A percentile compares a stretch with the other conserved stretches of the same genome.
Conservation (phyloP, 1,139 yeast species). For the Yamadazyma triangularis region DNA sequence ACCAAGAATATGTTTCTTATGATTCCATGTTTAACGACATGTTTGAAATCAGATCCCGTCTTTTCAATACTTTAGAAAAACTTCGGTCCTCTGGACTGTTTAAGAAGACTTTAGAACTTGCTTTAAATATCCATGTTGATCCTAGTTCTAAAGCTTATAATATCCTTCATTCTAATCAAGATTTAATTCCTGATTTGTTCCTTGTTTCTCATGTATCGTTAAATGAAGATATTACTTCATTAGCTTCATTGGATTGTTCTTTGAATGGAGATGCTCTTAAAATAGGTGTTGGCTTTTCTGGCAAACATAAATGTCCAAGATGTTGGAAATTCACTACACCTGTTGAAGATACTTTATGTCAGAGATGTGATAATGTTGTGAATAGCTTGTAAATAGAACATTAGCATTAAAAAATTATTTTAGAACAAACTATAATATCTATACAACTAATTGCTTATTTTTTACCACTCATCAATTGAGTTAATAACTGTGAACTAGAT, state of each 20-base stretch:
- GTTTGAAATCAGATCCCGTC: constrained; percentile 40
- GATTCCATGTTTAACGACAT: constrained; percentile 35
- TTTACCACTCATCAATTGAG: constrained; percentile 69
- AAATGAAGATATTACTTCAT: constrained; percentile 15
- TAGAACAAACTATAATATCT: no score
- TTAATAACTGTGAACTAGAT: constrained; percentile 61
- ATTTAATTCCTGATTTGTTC: constrained; percentile 51
- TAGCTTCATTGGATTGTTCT: constrained; percentile 18
- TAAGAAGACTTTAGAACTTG: constrained; percentile 64
- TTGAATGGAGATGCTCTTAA: not conserved
- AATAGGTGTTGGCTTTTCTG: constrained; percentile 24
- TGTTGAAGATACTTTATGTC: constrained; percentile 53
- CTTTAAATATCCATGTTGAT: constrained; percentile 9
- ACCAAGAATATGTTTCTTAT: constrained; percentile 19
- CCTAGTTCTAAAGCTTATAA: not conserved
- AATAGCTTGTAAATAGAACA: constrained; percentile 7
- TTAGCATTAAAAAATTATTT: not conserved
- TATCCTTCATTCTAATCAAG: constrained; percentile 35
- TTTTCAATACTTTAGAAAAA: constrained; percentile 38
- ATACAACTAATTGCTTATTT: no score
- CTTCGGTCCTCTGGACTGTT: constrained; percentile 33
- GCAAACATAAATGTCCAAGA: constrained; percentile 71
- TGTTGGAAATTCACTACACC: constrained; percentile 81
- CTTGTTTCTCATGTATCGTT: constrained; percentile 58
- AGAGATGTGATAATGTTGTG: constrained; percentile 51